Evolutionary conservation across 2,329 filamentous ascomycete genomes (phyloP), one percentile per base, ranked within the genome.

Genomic region (Allantophomopsis cytisporea): DNA sequence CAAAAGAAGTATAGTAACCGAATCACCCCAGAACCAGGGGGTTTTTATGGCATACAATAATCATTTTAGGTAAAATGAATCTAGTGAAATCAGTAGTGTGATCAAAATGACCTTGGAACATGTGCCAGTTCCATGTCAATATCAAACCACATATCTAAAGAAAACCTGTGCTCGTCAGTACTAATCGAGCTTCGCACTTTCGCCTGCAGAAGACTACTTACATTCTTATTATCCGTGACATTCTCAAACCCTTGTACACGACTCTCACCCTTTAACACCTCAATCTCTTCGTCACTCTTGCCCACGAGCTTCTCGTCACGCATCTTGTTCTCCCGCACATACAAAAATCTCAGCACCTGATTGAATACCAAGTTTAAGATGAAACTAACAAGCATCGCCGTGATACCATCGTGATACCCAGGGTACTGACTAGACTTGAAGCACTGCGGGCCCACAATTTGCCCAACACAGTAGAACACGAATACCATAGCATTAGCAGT

Each of bases 401-500:
- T 47, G 16, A 61, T 56, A 8, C 58, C 59, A n/a, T 47, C 50
- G 16, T 52, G 49, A 41, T 60, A 60, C 0, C 47, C 42, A 10
- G 57, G 58, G 2, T 54, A 53, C 37, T 57, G 50, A 30, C 34
- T 38, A 36, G 44, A 49, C 17, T 51, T 50, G 46, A 58, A 59
- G 43, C 53, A 56, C 32, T 57, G 55, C 1, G 55, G 54, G 1
- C 54, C 55, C 54, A 39, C 72, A 38, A 85, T 84, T 47, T 85
- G 84, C 3, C 80, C 72, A n/a, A 84, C 73, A 39, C 77, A 81
- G 50, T 84, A 84, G 1, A 76, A 78, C 0, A 82, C 76, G 44
- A 85, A 85, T 2, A 82, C 76, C 0, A 75, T 73, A 0, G 75
- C 73, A 0, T 79, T 76, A 64, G 80, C 83, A 50, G 79, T 75